Evolutionary conservation across 1,139 yeast species (phyloP).

Genomic region (Suhomyces ambrosiae): DNA sequence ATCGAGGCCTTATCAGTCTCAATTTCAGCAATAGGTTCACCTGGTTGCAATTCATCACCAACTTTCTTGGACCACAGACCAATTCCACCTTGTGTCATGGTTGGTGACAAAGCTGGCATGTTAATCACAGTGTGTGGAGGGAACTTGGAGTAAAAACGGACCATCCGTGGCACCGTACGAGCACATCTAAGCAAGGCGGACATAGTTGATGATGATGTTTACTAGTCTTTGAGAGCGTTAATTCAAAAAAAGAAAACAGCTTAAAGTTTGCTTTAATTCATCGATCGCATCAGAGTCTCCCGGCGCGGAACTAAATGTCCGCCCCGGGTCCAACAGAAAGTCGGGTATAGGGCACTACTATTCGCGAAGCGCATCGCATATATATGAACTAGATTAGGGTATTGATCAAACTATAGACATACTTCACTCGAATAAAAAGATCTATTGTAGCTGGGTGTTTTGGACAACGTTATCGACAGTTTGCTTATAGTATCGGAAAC

Average conservation of each 20-base stretch:
- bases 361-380: no score
- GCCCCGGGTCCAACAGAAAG: constrained; percentile 10
- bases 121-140: constrained; percentile 73
- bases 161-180: constrained; percentile 21
- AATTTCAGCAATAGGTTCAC: constrained; percentile 93
- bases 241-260: constrained; percentile 10
- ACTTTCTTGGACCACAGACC: constrained; percentile 86
- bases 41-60: constrained; percentile 86
- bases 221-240: constrained; percentile 5
- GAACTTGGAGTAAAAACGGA: constrained; percentile 50
- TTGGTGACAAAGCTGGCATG: constrained; percentile 96
- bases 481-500: not conserved
- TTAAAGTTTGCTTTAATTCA: constrained; percentile 11
- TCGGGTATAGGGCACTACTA: not conserved
- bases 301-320: constrained; percentile 27
- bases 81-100: constrained; percentile 94
- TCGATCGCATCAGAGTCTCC: constrained; percentile 29
- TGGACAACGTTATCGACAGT: not conserved
- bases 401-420: no score
- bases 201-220: constrained; percentile 11
- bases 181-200: constrained; percentile 16
- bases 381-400: no score
- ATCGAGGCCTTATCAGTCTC: constrained; percentile 98
- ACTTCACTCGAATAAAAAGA: not conserved
- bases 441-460: not conserved